Evolutionary conservation across 2,329 filamentous ascomycete genomes (phyloP).

Genomic region (Curvularia sp.): DNA sequence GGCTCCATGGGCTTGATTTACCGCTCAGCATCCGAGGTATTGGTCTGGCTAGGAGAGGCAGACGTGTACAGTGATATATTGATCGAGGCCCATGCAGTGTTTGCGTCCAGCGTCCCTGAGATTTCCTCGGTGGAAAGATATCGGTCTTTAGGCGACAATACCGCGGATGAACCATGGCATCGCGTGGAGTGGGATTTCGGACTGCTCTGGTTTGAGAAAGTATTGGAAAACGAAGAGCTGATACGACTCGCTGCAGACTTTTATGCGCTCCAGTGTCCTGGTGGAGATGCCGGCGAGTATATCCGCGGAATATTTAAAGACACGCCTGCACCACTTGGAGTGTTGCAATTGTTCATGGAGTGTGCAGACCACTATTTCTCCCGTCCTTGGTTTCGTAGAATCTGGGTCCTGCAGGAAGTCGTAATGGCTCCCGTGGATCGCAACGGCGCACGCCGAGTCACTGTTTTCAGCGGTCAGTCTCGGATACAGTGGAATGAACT

Average conservation of each 20-base stretch:
- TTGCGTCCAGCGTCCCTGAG: neutral
- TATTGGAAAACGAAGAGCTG: neutral
- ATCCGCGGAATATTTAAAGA: neutral
- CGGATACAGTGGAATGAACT: neutral
- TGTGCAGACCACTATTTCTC: neutral
- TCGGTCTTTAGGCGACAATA: neutral
- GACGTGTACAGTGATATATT: neutral
- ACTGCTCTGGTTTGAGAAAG: neutral
- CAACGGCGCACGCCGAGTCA: neutral
- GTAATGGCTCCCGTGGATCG: neutral
- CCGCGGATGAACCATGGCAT: neutral
- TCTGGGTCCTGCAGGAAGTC: slow-evolving; percentile 1
- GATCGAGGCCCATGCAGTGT: neutral
- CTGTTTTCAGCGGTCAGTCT: neutral
- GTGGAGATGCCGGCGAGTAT: neutral
- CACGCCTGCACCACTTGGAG: neutral
- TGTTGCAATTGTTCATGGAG: neutral
- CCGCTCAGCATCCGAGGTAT: neutral
- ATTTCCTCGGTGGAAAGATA: neutral
- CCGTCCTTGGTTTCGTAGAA: slow-evolving; percentile 1
- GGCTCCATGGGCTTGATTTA: neutral
- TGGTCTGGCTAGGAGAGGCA: slow-evolving; percentile 2
- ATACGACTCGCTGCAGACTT: neutral
- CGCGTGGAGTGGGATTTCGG: neutral
- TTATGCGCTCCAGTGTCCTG: neutral